Evolutionary conservation across 2,329 filamentous ascomycete genomes (phyloP).

Genomic region (Alternaria metachromatica): DNA sequence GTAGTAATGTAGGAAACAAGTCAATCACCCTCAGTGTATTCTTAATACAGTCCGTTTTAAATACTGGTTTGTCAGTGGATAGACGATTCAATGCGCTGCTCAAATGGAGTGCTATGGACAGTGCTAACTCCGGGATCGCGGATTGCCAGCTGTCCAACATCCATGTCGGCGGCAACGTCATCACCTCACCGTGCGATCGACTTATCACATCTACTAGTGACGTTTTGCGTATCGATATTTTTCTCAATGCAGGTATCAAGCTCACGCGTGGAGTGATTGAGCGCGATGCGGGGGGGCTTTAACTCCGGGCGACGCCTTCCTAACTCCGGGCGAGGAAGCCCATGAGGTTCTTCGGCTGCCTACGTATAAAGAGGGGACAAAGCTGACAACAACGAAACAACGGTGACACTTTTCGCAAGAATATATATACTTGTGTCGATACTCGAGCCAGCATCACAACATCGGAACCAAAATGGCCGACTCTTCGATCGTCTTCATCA

Average conservation of each 20-base stretch:
- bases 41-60: accelerated
- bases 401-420: background rate
- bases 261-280: background rate
- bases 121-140: too few species aligned
- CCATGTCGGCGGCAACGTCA: too few species aligned
- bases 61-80: background rate
- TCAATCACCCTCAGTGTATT: background rate
- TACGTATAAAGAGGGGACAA: background rate
- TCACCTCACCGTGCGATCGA: too few species aligned
- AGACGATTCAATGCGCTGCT: too few species aligned
- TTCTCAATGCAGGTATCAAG: background rate
- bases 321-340: background rate
- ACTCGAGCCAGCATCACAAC: too few species aligned
- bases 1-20: background rate
- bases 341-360: background rate
- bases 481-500: conserved; percentile 61
- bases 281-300: background rate
- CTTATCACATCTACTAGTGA: too few species aligned
- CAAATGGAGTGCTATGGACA: too few species aligned
- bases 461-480: too few species aligned
- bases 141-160: too few species aligned
- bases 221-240: too few species aligned
- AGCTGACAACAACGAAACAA: background rate
- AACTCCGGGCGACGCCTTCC: background rate
- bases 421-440: too few species aligned